These are phyloP conservation scores for Sechiopsis laciniata DNA, from an alignment of 306 rosid species.

Conservation along the genomic window DNA sequence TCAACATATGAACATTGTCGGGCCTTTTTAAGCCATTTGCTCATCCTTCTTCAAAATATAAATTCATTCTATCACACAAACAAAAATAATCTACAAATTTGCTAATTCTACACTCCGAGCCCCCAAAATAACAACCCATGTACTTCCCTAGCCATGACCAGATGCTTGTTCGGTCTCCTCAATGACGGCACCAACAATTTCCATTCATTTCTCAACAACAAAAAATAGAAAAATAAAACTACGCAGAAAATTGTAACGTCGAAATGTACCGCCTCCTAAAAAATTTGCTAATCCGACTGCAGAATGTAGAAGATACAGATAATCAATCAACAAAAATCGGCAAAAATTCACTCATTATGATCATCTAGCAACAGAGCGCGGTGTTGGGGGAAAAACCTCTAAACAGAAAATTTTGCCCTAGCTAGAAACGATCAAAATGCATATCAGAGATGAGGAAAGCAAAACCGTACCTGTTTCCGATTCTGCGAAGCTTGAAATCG, in stretches of 20 bases:
- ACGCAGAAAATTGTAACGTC: background rate
- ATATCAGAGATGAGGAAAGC: background rate
- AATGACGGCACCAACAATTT: background rate
- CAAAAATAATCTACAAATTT: background rate
- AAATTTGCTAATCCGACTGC: background rate
- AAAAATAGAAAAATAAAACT: background rate
- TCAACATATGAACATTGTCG: slow-evolving; percentile 27
- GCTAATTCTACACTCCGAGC: background rate
- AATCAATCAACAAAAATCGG: background rate
- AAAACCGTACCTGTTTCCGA: background rate
- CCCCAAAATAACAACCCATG: background rate
- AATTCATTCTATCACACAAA: background rate
- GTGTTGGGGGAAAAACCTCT: background rate
- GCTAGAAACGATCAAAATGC: background rate
- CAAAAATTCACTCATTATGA: background rate
- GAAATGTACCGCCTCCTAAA: background rate
- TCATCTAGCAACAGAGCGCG: background rate
- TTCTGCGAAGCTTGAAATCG: background rate
- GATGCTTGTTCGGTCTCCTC: too few relatives aligned
- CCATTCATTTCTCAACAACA: slow-evolving; percentile 4
- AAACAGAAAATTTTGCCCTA: background rate
- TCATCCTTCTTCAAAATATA: slow-evolving; percentile 12
- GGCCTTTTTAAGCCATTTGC: slow-evolving; percentile 17
- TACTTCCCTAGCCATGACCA: too few relatives aligned
- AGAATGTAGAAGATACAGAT: background rate